Evolutionary conservation across 169 alveolate genomes (phyloP).

Genomic region (Babesia sp.): DNA sequence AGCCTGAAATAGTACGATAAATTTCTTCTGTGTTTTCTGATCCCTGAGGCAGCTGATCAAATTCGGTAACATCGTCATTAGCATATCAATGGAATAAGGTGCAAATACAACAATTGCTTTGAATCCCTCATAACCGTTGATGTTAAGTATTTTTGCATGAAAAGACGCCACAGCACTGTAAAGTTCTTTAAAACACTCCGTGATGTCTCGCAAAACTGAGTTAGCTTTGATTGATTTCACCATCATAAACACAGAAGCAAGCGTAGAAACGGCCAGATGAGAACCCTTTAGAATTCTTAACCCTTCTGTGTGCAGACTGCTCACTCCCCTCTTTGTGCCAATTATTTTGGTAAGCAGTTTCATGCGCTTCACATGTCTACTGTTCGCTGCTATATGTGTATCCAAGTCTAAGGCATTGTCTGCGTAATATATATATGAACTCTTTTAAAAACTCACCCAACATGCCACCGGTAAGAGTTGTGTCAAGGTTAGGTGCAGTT

Average conservation of each 20-base stretch:
- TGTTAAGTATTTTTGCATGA: not conserved
- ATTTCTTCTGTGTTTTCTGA: not conserved
- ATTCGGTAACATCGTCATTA: not conserved
- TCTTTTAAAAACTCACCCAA: not conserved
- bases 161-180: not conserved
- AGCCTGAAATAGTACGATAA: not conserved
- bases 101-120: not conserved
- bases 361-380: not conserved
- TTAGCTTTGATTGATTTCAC: not conserved
- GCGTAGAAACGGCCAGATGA: not conserved
- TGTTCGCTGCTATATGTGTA: not conserved
- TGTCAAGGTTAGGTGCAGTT: not conserved
- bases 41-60: slow-evolving; percentile 3
- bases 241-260: not conserved
- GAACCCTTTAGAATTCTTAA: not conserved
- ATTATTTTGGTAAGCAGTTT: not conserved
- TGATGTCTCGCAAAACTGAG: not conserved
- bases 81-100: slow-evolving; percentile 27
- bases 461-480: not conserved
- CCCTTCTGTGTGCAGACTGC: not conserved
- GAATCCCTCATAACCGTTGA: not conserved
- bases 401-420: not conserved
- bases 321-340: not conserved
- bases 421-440: not conserved
- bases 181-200: not conserved